phyloP scores from a whole-genome alignment of 2,329 filamentous ascomycete species.

The Thielaviopsis punctulata region DNA sequence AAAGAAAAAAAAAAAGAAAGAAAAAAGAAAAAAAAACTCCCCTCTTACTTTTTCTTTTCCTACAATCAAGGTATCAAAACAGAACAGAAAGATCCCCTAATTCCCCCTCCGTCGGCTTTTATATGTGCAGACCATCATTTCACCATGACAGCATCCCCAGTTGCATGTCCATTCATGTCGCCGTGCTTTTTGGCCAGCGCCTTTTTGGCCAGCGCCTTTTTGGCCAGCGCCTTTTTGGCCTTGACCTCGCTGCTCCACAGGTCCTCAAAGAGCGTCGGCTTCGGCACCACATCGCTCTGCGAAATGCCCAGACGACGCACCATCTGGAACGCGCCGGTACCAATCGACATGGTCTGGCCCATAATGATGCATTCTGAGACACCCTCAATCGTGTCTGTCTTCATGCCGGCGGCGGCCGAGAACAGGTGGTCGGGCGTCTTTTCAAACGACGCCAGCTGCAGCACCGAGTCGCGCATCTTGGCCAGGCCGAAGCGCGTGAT shows the following conservation, averaged over 20 bases:
- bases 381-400: slow-evolving; percentile 80
- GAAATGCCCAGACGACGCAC: slow-evolving; percentile 57
- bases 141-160: slow-evolving; percentile 10
- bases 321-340: slow-evolving; percentile 84
- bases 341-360: slow-evolving; percentile 83
- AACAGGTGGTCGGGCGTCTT: slow-evolving; percentile 97
- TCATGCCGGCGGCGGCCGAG: slow-evolving; percentile 81
- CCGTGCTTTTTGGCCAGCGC: slow-evolving; percentile 1
- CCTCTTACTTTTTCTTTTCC: neutral
- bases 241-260: slow-evolving; percentile 26
- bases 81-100: too few species aligned
- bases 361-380: slow-evolving; percentile 97
- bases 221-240: slow-evolving; percentile 4
- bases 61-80: neutral
- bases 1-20: neutral
- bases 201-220: too few species aligned
- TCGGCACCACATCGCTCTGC: slow-evolving; percentile 37
- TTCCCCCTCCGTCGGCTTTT: too few species aligned
- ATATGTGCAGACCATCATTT: neutral
- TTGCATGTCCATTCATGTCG: neutral
- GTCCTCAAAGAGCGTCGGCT: slow-evolving; percentile 56
- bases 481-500: slow-evolving; percentile 92
- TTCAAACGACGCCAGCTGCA: slow-evolving; percentile 91
- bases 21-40: neutral
- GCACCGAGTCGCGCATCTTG: slow-evolving; percentile 87